These are phyloP conservation scores for Chlorella sp. DNA, from an alignment of 139 green algal species.

Conservation along the genomic window DNA sequence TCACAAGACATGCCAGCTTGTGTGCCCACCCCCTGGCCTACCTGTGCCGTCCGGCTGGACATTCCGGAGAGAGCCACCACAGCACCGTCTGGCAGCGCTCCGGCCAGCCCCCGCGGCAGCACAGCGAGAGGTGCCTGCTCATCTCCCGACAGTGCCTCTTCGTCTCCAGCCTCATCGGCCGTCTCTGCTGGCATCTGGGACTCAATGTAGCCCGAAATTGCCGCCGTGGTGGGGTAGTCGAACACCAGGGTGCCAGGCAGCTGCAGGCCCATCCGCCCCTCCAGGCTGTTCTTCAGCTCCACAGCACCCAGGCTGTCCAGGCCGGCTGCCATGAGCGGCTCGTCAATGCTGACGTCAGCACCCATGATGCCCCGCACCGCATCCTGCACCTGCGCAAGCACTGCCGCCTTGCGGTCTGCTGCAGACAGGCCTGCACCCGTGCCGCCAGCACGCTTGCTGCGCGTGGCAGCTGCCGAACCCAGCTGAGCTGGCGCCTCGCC, in stretches of 20 bases:
- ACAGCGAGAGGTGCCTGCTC: background rate
- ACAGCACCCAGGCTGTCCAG: slow-evolving; percentile 81
- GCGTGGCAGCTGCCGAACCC: background rate
- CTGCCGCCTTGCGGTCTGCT: slow-evolving; percentile 31
- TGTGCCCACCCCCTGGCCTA: background rate
- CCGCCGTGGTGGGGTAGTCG: slow-evolving; percentile 81
- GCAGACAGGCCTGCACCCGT: background rate
- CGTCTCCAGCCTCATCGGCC: slow-evolving; percentile 23
- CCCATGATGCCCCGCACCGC: slow-evolving; percentile 61
- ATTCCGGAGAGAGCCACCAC: slow-evolving; percentile 17
- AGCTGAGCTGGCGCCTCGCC: background rate
- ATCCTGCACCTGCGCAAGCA: slow-evolving; percentile 41
- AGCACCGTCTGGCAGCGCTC: background rate
- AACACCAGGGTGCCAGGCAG: slow-evolving; percentile 88
- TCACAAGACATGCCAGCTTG: background rate
- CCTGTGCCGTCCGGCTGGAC: slow-evolving; percentile 24
- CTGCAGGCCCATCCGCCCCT: slow-evolving; percentile 64
- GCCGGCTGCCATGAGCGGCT: slow-evolving; percentile 80
- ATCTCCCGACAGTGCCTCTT: background rate
- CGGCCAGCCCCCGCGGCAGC: background rate
- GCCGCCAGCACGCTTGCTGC: background rate
- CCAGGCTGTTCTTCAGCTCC: slow-evolving; percentile 65
- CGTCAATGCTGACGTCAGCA: slow-evolving; percentile 42
- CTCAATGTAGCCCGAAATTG: slow-evolving; percentile 45
- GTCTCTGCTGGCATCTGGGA: slow-evolving; percentile 10